phyloP scores from a whole-genome alignment of 257 asterid genomes.

The Dorcoceras hygrometricum region DNA sequence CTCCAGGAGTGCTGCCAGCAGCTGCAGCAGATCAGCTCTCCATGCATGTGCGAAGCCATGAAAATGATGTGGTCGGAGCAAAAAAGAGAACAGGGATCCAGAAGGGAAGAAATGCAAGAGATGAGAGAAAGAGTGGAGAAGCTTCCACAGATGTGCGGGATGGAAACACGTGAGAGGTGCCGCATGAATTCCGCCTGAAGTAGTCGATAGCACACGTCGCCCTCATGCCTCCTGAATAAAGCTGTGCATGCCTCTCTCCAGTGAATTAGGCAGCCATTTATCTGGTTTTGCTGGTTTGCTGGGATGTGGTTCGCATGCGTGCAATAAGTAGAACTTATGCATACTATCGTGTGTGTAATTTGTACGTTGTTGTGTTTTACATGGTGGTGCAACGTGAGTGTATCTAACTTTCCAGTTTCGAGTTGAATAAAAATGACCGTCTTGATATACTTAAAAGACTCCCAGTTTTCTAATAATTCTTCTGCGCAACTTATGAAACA shows the following conservation, averaged over 20 bases:
- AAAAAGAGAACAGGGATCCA: conserved; percentile 6
- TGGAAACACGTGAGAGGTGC: conserved; percentile 7
- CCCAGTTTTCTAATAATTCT: too few species aligned
- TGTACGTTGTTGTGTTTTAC: not conserved
- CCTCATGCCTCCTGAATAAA: not conserved
- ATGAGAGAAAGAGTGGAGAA: conserved; percentile 11
- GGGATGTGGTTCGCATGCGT: not conserved
- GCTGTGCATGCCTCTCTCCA: not conserved
- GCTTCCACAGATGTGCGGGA: conserved; percentile 18
- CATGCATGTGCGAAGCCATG: conserved; percentile 23
- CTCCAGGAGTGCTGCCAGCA: conserved; percentile 26
- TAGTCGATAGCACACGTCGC: not conserved
- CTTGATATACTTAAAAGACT: too few species aligned
- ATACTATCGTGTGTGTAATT: not conserved
- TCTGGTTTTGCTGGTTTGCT: not conserved
- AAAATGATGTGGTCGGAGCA: conserved; percentile 18
- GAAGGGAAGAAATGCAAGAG: not conserved
- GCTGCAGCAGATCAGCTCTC: conserved; percentile 10
- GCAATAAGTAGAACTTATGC: not conserved
- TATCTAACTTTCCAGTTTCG: not conserved
- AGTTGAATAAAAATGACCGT: too few species aligned
- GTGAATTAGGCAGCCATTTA: too few species aligned
- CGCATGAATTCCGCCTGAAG: not conserved
- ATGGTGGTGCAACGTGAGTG: not conserved
- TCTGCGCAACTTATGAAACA: not conserved